Percentiles rank a stretch among this genome's conserved stretches.
phyloP scores from a whole-genome alignment of 139 green algal genomes.

The Haematococcus sp. region DNA sequence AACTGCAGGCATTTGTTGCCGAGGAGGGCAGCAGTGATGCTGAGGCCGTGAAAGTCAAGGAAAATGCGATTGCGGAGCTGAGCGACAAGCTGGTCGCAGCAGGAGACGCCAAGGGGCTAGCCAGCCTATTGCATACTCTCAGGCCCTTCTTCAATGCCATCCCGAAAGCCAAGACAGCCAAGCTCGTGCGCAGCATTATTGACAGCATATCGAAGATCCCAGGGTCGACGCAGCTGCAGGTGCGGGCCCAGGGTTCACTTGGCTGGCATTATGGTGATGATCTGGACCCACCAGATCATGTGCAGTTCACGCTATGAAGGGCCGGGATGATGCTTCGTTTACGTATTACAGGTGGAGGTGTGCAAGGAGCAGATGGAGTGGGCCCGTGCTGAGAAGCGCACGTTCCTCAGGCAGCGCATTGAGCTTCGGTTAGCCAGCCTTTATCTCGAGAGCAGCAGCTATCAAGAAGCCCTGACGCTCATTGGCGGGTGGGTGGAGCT shows the following conservation, averaged over 20 bases:
- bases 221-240: slow-evolving; percentile 81
- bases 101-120: slow-evolving; percentile 66
- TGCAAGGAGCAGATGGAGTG: slow-evolving; percentile 94
- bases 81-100: slow-evolving; percentile 70
- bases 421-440: slow-evolving; percentile 87
- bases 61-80: slow-evolving; percentile 69
- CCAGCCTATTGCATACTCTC: slow-evolving; percentile 80
- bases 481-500: slow-evolving; percentile 61
- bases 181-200: slow-evolving; percentile 94
- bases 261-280: not conserved
- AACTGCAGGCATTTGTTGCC: slow-evolving; percentile 46
- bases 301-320: not conserved
- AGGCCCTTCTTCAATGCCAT: slow-evolving; percentile 83
- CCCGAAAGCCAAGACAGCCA: slow-evolving; percentile 98
- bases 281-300: not conserved
- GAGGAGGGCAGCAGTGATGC: slow-evolving; percentile 35
- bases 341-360: slow-evolving; percentile 74
- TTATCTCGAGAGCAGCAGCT: slow-evolving; percentile 82
- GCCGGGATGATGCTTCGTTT: not conserved
- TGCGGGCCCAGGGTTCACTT: slow-evolving; percentile 25
- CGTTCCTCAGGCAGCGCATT: slow-evolving; percentile 95
- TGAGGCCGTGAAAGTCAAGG: slow-evolving; percentile 79
- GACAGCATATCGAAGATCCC: slow-evolving; percentile 90
- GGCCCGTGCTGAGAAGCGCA: slow-evolving; percentile 92
- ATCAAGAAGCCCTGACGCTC: slow-evolving; percentile 68